Base-by-base conservation (phyloP, 208 protist genomes). In the Crithidia thermophila region DNA sequence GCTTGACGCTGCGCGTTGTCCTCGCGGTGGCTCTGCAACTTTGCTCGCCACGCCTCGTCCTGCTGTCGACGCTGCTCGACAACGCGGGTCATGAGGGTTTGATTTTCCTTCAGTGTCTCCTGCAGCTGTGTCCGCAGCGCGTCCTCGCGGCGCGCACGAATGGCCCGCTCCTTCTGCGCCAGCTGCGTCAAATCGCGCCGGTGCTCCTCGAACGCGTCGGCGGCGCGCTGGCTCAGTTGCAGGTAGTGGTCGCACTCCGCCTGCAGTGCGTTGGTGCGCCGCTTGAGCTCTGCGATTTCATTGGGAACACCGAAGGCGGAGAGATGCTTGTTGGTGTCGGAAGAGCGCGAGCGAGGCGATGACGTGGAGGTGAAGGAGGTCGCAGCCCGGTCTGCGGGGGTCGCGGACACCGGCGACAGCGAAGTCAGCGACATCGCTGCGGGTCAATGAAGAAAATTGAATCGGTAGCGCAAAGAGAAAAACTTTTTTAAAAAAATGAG, bases 121-220 rank as follows among this genome's bases (percentile, higher is more conserved):
- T 78, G 47, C n/a, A 95, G 57, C 60, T 87, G 70, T 16, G 31
- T 42, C 2, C 84, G 82, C 56, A 93, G 75, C n/a, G 47, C 53
- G 23, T 92, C 85, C 65, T 93, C 85, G 37, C 70, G 57, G 8
- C 74, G 68, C 10, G 62, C 50, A n/a, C 75, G 72, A 5, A 90
- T 63, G 45, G 84, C 85, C 4, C 79, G 85, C 64, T 93, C 85
- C 63, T 84, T 90, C 46, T 90, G 81, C 33, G 66, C 51, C 10
- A 95, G 79, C 33, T 81, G 79, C 18, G 77, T 87, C 23, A 95
- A 70, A 36, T 95, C 87, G 37, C 72, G 63, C 0, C 90, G 82
- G 77, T 95, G 90, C 46, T 68, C 67, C 23, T 88, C 84, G 40
- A 91, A 92, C 40, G 75, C 79, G 28, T 67, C 58, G 37, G 75